These are phyloP conservation scores for Hyaloraphidium curvatum DNA, from an alignment of 192 early-diverging fungal species.

Conservation along the genomic window DNA sequence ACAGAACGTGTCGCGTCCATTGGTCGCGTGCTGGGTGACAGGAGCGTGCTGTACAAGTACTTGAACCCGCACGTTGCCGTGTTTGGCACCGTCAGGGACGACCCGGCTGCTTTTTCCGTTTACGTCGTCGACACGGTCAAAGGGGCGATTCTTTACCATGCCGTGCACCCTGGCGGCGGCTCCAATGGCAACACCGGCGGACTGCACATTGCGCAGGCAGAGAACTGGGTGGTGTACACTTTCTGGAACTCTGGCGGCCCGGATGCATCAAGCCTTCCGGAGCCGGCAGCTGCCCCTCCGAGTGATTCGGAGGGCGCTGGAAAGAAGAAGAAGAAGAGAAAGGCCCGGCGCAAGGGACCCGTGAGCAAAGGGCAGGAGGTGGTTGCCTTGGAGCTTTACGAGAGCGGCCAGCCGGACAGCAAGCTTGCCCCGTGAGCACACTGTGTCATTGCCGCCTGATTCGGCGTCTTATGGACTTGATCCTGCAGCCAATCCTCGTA, in stretches of 20 bases:
- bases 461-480: slow-evolving; percentile 1
- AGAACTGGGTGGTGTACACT: slow-evolving; percentile 76
- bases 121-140: slow-evolving; percentile 80
- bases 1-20: slow-evolving; percentile 64
- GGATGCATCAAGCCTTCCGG: too few relatives aligned
- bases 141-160: slow-evolving; percentile 58
- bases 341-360: background rate
- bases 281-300: background rate
- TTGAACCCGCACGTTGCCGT: slow-evolving; percentile 81
- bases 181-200: slow-evolving; percentile 14
- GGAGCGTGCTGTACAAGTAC: slow-evolving; percentile 97
- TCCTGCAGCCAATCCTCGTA: slow-evolving; percentile 33
- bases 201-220: slow-evolving; percentile 51
- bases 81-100: slow-evolving; percentile 34
- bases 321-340: slow-evolving; percentile 7
- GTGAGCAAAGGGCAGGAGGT: slow-evolving; percentile 49
- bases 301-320: slow-evolving; percentile 3
- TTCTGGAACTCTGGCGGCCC: slow-evolving; percentile 70
- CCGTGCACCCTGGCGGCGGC: slow-evolving; percentile 35
- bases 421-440: slow-evolving; percentile 21
- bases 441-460: background rate
- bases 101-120: slow-evolving; percentile 30
- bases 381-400: slow-evolving; percentile 73
- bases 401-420: slow-evolving; percentile 54
- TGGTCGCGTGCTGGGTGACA: slow-evolving; percentile 83